These are phyloP conservation scores for Stipa capillata DNA, from an alignment of 176 grass and related monocot species.

Conservation along the genomic window DNA sequence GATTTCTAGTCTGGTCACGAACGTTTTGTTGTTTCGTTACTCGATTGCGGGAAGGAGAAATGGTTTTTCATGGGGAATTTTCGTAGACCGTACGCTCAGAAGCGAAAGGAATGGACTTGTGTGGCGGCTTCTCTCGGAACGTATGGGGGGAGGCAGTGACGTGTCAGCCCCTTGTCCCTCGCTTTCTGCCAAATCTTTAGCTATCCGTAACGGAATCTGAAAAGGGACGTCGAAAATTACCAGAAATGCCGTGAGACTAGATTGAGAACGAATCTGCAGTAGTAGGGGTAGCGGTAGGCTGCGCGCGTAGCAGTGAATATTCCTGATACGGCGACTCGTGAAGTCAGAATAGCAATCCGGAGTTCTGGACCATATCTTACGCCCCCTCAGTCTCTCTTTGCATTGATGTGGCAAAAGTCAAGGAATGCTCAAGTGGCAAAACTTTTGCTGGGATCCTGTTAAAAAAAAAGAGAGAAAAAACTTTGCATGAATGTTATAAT, in stretches of 20 bases:
- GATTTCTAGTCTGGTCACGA: neutral
- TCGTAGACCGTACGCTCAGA: neutral
- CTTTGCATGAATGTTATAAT: too few species aligned
- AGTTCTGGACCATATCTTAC: conserved; percentile 11
- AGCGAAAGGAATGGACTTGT: neutral
- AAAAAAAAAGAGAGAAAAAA: too few species aligned
- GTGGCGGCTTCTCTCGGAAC: conserved; percentile 1
- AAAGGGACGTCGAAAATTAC: neutral
- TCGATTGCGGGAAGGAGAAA: neutral
- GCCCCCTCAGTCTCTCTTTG: neutral
- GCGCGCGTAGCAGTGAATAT: conserved; percentile 30
- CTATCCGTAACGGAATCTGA: conserved; percentile 24
- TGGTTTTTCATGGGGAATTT: neutral
- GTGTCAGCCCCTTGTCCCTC: conserved; percentile 25
- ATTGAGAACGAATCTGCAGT: neutral
- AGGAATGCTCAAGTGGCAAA: neutral
- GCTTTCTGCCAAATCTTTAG: conserved; percentile 12
- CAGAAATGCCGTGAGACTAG: conserved; percentile 11
- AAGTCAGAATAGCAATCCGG: neutral
- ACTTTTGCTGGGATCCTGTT: too few species aligned
- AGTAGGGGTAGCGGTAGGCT: neutral
- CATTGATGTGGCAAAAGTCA: neutral
- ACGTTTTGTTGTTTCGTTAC: neutral
- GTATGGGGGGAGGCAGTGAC: conserved; percentile 10
- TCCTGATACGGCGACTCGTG: conserved; percentile 24